Percentiles rank a stretch among this genome's conserved stretches.
Conservation (phyloP, 805 yeast species). For the Hagleromyces aurorensis region DNA sequence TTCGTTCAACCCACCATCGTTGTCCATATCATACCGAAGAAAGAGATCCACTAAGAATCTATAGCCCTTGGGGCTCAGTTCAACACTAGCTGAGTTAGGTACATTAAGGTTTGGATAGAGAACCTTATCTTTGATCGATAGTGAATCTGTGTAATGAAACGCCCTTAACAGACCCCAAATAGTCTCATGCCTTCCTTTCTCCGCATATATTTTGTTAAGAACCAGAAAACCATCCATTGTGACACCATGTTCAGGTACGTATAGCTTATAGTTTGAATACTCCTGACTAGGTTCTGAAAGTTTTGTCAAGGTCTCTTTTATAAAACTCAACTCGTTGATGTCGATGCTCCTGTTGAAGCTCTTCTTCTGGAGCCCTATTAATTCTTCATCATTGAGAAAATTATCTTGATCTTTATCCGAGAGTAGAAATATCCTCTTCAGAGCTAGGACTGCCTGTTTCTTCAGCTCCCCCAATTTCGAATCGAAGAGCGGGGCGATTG, state of each 20-base stretch:
- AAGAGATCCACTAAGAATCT: constrained; percentile 87
- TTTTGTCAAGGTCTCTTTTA: constrained; percentile 32
- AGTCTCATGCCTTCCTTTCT: constrained; percentile 91
- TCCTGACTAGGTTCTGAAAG: constrained; percentile 14
- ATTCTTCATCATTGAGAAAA: constrained; percentile 59
- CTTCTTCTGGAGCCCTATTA: constrained; percentile 57
- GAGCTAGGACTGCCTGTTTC: constrained; percentile 66
- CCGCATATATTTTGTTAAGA: constrained; percentile 76
- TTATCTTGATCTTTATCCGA: constrained; percentile 93
- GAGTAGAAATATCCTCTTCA: constrained; percentile 72
- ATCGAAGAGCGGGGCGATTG: constrained; percentile 87
- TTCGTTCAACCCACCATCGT: constrained; percentile 89
- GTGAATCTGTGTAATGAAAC: constrained; percentile 85
- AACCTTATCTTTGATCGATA: constrained; percentile 72
- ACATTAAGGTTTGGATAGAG: constrained; percentile 76
- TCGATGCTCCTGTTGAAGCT: constrained; percentile 62
- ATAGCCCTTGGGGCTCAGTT: constrained; percentile 86
- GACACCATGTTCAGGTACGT: constrained; percentile 44
- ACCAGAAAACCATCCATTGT: constrained; percentile 68
- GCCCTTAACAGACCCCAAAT: constrained; percentile 90
- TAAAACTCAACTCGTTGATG: constrained; percentile 40
- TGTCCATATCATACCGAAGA: constrained; percentile 81
- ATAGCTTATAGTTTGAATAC: constrained; percentile 34
- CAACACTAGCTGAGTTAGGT: constrained; percentile 70
- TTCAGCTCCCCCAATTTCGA: constrained; percentile 81